Conservation (phyloP, 2,329 filamentous ascomycete species). For the Lecanosticta acicola region DNA sequence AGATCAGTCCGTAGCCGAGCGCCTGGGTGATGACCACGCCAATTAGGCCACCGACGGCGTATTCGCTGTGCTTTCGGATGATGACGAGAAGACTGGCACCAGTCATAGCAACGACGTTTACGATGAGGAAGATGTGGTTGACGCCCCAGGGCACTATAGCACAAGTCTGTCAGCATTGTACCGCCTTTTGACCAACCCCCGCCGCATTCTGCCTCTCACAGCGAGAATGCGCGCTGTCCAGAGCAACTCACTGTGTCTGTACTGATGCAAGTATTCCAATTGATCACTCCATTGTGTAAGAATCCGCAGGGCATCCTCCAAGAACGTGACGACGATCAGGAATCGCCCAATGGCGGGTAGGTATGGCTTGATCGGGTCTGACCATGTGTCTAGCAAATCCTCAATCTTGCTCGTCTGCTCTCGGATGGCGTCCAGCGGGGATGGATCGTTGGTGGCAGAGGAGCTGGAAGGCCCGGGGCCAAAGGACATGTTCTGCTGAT, state of each 20-base stretch:
- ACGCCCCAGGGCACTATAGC: constrained; percentile 72
- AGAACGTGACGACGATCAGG: constrained; percentile 94
- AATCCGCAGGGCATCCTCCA: constrained; percentile 94
- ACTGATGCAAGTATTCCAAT: constrained; percentile 85
- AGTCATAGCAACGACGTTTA: constrained; percentile 85
- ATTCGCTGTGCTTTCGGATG: constrained; percentile 84
- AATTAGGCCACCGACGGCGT: constrained; percentile 84
- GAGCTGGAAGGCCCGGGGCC: constrained; percentile 43
- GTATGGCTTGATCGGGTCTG: constrained; percentile 95
- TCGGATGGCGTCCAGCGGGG: constrained; percentile 79
- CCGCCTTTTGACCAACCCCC: neutral
- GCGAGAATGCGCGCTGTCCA: neutral
- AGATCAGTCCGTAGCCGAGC: constrained; percentile 93
- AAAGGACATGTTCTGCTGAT: constrained; percentile 50
- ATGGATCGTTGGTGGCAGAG: constrained; percentile 62
- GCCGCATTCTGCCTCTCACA: neutral
- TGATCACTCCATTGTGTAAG: constrained; percentile 97
- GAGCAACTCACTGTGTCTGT: constrained; percentile 72
- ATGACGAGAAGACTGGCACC: constrained; percentile 76
- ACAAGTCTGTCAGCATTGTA: constrained; percentile 5
- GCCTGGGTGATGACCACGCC: constrained; percentile 88
- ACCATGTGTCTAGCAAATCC: constrained; percentile 78
- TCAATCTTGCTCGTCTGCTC: constrained; percentile 98
- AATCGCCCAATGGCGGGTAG: constrained; percentile 94
- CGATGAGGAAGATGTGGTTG: constrained; percentile 86